These are phyloP conservation scores for Eragrostis curvula DNA, from an alignment of 176 grass and related monocot genomes.

Conservation along the genomic window DNA sequence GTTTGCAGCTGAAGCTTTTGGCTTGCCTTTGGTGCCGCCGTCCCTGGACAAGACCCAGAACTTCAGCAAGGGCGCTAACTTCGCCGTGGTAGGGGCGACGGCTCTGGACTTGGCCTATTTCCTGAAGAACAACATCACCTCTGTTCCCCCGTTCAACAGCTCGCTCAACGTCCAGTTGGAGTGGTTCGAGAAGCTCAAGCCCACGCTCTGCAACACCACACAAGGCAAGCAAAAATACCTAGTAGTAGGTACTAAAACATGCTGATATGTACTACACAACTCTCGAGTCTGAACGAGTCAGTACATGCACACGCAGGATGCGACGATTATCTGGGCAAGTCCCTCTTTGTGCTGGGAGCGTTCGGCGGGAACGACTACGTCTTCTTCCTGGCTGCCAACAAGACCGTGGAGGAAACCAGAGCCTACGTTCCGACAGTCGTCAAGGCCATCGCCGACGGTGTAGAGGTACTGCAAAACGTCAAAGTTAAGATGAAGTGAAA, in stretches of 20 bases:
- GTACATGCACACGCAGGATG: no score
- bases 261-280: no score
- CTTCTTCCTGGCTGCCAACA: conserved; percentile 38
- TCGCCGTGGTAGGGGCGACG: conserved; percentile 54
- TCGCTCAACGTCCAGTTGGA: conserved; percentile 48
- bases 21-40: conserved; percentile 58
- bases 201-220: conserved; percentile 34
- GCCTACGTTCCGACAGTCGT: conserved; percentile 36
- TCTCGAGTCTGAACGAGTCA: no score
- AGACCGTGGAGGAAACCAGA: conserved; percentile 1
- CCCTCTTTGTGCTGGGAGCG: conserved; percentile 64
- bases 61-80: conserved; percentile 65
- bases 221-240: no score
- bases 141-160: conserved; percentile 40
- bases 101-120: conserved; percentile 50
- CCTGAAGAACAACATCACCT: conserved; percentile 14
- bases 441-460: conserved; percentile 18
- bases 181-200: conserved; percentile 67
- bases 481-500: no score
- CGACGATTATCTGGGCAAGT: conserved; percentile 33
- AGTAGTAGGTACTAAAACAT: no score
- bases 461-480: no score
- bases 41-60: conserved; percentile 30
- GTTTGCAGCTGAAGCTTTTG: conserved; percentile 51
- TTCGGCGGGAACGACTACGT: conserved; percentile 72